Conservation (phyloP, 371 early-diverging fungal species). For the Umbelopsis sp. region DNA sequence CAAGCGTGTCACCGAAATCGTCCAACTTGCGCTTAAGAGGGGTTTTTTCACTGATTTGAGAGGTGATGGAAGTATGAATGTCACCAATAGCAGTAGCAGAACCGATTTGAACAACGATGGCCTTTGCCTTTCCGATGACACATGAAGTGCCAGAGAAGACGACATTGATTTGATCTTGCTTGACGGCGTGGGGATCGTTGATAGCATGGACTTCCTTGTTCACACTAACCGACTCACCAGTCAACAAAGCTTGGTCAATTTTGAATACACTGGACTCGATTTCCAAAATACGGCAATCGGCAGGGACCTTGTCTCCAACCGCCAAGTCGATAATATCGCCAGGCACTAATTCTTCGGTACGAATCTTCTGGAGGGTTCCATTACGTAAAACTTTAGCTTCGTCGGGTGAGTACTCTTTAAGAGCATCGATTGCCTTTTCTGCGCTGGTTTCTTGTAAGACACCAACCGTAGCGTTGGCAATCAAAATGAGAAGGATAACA, state of each 20-base stretch:
- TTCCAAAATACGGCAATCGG: constrained; percentile 87
- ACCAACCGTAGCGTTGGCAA: constrained; percentile 97
- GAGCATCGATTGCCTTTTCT: constrained; percentile 95
- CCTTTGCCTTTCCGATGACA: constrained; percentile 88
- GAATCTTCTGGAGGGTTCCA: constrained; percentile 68
- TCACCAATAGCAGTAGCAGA: constrained; percentile 90
- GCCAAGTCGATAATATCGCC: constrained; percentile 92
- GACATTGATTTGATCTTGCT: constrained; percentile 95
- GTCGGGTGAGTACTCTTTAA: constrained; percentile 94
- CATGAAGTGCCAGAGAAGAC: constrained; percentile 96
- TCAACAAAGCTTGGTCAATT: constrained; percentile 94
- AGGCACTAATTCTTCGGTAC: constrained; percentile 89
- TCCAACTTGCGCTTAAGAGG: constrained; percentile 94
- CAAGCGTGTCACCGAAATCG: constrained; percentile 96
- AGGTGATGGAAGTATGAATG: constrained; percentile 86
- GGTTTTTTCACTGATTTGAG: constrained; percentile 88
- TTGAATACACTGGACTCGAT: constrained; percentile 83
- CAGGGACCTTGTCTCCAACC: constrained; percentile 96
- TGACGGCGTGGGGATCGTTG: constrained; percentile 75
- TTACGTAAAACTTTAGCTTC: constrained; percentile 90
- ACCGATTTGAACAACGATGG: constrained; percentile 91
- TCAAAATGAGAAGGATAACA: constrained; percentile 94
- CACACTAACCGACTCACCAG: constrained; percentile 96
- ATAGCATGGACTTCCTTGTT: constrained; percentile 75
- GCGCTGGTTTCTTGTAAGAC: constrained; percentile 96